These are phyloP conservation scores for Saccharomycopsis crataegensis DNA, from an alignment of 1,139 yeast species.

Conservation along the genomic window DNA sequence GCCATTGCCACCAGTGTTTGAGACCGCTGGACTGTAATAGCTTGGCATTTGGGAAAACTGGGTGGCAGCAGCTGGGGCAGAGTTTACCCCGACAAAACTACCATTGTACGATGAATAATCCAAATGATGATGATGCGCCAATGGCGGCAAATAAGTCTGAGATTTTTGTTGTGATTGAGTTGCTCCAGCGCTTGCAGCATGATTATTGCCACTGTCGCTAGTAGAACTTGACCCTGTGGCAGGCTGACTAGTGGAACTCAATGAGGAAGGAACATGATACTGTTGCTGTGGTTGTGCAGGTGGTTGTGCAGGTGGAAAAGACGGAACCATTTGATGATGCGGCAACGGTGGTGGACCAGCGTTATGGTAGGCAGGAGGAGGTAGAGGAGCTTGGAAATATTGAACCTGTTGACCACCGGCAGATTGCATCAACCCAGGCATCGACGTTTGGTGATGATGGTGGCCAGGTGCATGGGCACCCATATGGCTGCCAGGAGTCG, in stretches of 20 bases:
- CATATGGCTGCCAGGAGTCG: too few relatives aligned
- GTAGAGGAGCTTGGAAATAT: too few relatives aligned
- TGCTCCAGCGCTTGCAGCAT: slow-evolving; percentile 1
- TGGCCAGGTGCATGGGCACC: too few relatives aligned
- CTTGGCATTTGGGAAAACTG: too few relatives aligned
- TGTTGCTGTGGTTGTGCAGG: slow-evolving; percentile 5
- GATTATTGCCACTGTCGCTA: slow-evolving; percentile 2
- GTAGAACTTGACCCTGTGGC: not conserved
- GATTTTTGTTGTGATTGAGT: not conserved
- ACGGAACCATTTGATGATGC: slow-evolving; percentile 18
- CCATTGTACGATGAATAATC: not conserved
- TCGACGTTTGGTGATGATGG: too few relatives aligned
- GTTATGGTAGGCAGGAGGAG: too few relatives aligned
- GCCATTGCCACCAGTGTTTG: too few relatives aligned
- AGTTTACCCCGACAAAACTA: not conserved
- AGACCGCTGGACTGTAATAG: too few relatives aligned
- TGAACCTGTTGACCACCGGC: too few relatives aligned
- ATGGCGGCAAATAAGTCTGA: not conserved
- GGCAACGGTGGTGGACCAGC: slow-evolving; percentile 14
- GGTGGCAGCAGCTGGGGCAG: too few relatives aligned
- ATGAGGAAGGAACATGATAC: not conserved
- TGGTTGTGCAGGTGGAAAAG: slow-evolving; percentile 13
- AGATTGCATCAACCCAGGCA: too few relatives aligned
- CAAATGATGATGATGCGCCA: not conserved
- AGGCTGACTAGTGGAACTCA: too few relatives aligned